phyloP scores from a whole-genome alignment of 805 yeast species.

The Yarrowia divulgata region DNA sequence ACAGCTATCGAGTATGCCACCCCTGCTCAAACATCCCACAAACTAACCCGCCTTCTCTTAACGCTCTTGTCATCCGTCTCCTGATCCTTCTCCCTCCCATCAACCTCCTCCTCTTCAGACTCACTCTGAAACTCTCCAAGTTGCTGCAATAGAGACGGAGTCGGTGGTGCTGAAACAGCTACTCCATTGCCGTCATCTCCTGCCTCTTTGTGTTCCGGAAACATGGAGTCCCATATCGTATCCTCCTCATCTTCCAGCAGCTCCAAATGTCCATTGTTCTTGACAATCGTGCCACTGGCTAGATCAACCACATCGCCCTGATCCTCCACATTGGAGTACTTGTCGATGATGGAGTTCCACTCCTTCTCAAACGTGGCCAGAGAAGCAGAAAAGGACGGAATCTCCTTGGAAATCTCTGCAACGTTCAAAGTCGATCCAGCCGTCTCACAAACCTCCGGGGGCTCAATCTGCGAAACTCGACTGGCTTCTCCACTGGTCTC shows the following conservation, averaged over 20 bases:
- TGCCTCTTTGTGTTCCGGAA: background rate
- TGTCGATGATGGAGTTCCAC: slow-evolving; percentile 43
- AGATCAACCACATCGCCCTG: slow-evolving; percentile 60
- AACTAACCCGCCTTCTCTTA: slow-evolving; percentile 16
- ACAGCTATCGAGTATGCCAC: background rate
- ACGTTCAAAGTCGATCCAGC: background rate
- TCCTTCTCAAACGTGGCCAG: slow-evolving; percentile 45
- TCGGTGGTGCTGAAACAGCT: background rate
- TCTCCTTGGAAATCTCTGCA: background rate
- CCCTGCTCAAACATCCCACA: slow-evolving; percentile 20
- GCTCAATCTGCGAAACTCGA: no score
- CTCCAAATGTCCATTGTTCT: slow-evolving; percentile 73
- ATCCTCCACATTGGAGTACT: slow-evolving; percentile 45
- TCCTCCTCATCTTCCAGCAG: slow-evolving; percentile 50
- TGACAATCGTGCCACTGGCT: slow-evolving; percentile 65
- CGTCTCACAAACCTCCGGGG: no score
- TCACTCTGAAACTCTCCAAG: slow-evolving; percentile 8
- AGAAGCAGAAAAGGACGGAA: slow-evolving; percentile 6
- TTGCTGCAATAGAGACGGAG: slow-evolving; percentile 15
- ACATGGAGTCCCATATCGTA: slow-evolving; percentile 40
- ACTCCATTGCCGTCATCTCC: background rate
- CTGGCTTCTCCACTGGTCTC: no score
- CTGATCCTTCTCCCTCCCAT: background rate
- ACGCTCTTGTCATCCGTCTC: background rate
- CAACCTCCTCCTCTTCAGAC: background rate